A percentile compares a stretch with the other conserved stretches of the same genome.
phyloP scores from a whole-genome alignment of 2,329 filamentous ascomycete species.

The Ascochyta rabiei region DNA sequence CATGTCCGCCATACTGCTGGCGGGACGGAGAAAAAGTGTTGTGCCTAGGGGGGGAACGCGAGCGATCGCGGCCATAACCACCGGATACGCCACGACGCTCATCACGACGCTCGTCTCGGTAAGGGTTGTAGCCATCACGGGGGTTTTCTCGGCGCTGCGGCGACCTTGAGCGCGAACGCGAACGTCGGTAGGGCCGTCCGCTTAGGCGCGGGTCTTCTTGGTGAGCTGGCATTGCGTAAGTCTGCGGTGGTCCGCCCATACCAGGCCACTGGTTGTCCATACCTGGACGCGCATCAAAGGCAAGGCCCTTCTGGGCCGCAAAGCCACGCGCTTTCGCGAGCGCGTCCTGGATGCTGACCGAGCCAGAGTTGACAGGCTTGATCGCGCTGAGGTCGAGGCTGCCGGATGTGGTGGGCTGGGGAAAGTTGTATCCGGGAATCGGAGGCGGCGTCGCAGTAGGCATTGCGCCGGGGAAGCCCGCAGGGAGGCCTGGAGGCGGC shows the following conservation, averaged over 20 bases:
- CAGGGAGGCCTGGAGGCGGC: conserved; percentile 50
- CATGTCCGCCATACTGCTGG: conserved; percentile 53
- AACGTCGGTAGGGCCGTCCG: conserved; percentile 66
- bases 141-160: conserved; percentile 70
- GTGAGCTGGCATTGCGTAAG: conserved; percentile 46
- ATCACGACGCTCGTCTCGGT: conserved; percentile 82
- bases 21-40: conserved; percentile 66
- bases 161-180: conserved; percentile 69
- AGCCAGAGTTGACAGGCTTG: conserved; percentile 78
- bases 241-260: conserved; percentile 34
- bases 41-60: conserved; percentile 70
- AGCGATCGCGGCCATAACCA: conserved; percentile 72
- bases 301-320: conserved; percentile 77
- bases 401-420: conserved; percentile 74
- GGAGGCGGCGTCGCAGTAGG: conserved; percentile 51
- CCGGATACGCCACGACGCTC: conserved; percentile 59
- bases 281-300: conserved; percentile 52
- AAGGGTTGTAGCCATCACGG: conserved; percentile 79
- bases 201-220: conserved; percentile 57
- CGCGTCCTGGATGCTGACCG: conserved; percentile 81
- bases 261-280: conserved; percentile 53
- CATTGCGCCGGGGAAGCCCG: conserved; percentile 52
- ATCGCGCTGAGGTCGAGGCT: conserved; percentile 81
- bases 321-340: conserved; percentile 84
- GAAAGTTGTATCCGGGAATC: conserved; percentile 58